Evolutionary conservation across 2,329 filamentous ascomycete genomes (phyloP).

Genomic region (Fusarium burgessii): DNA sequence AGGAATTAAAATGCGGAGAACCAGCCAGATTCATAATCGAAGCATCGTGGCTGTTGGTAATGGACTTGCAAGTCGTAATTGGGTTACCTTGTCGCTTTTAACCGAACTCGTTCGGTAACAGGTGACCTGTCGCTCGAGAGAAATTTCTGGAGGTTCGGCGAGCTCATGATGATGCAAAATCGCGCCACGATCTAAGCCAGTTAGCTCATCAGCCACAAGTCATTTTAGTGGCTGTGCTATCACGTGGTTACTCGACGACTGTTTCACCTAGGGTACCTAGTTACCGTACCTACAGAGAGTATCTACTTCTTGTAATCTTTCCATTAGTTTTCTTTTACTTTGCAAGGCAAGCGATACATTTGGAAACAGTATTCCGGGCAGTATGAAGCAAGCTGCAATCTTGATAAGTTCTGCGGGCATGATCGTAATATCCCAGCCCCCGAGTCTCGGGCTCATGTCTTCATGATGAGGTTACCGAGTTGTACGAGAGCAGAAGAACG

Average conservation of each 20-base stretch:
- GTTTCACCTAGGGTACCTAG: background rate
- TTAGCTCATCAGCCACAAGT: background rate
- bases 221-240: slow-evolving; percentile 4
- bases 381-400: background rate
- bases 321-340: background rate
- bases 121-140: slow-evolving; percentile 14
- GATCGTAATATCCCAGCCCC: background rate
- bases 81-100: slow-evolving; percentile 20
- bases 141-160: slow-evolving; percentile 26
- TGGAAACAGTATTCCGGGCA: slow-evolving; percentile 14
- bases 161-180: slow-evolving; percentile 41
- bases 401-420: background rate
- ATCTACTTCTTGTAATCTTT: background rate
- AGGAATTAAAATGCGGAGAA: slow-evolving; percentile 12
- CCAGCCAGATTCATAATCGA: slow-evolving; percentile 11
- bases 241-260: slow-evolving; percentile 28
- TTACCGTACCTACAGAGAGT: background rate
- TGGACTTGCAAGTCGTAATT: slow-evolving; percentile 4
- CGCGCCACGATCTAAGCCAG: slow-evolving; percentile 34
- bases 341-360: background rate
- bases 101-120: slow-evolving; percentile 8
- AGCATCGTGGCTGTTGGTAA: slow-evolving; percentile 22
- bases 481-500: slow-evolving; percentile 15
- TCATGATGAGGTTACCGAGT: slow-evolving; percentile 8
- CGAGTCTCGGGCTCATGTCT: slow-evolving; percentile 21